Percentiles rank a stretch among this genome's conserved stretches.
These are phyloP conservation scores for Corniculantispora saksenae DNA, from an alignment of 2,329 filamentous ascomycete genomes.

Conservation along the genomic window DNA sequence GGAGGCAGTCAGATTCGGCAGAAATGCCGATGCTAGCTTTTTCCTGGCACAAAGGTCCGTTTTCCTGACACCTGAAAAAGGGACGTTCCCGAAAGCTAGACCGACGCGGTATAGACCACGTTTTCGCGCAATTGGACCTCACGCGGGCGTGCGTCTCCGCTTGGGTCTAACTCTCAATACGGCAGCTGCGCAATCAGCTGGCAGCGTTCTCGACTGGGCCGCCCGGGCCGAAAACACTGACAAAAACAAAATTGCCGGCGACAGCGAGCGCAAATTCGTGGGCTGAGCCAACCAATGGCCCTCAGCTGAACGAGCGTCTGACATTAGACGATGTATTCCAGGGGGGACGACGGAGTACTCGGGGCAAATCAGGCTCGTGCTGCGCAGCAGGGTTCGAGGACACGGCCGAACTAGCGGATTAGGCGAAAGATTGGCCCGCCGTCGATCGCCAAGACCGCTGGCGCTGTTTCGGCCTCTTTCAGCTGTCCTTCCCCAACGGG, in stretches of 20 bases:
- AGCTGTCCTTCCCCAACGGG: slow-evolving; percentile 1
- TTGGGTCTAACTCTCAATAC: background rate
- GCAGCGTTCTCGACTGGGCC: background rate
- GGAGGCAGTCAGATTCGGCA: slow-evolving; percentile 3
- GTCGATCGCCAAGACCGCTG: slow-evolving; percentile 8
- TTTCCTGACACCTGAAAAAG: background rate
- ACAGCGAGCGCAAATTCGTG: background rate
- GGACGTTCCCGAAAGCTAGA: slow-evolving; percentile 11
- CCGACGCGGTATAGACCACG: slow-evolving; percentile 8
- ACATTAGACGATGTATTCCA: background rate
- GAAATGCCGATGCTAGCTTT: slow-evolving; percentile 11
- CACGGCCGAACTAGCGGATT: background rate
- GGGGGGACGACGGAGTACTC: background rate
- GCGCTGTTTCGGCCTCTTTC: slow-evolving; percentile 4
- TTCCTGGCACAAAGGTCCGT: background rate
- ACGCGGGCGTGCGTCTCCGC: background rate
- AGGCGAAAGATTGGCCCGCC: slow-evolving; percentile 5
- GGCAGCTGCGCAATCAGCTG: background rate
- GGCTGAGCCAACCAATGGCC: background rate
- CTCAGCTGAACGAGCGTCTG: background rate
- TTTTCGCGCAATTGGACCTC: slow-evolving; percentile 14
- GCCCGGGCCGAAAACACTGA: background rate
- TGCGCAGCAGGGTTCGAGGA: too few species aligned
- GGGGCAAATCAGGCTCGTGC: too few species aligned
- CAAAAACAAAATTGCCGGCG: background rate